Percentiles rank a stretch among this genome's conserved stretches.
Conservation (phyloP, 2,329 filamentous ascomycete genomes). For the Colletotrichum abscissum region DNA sequence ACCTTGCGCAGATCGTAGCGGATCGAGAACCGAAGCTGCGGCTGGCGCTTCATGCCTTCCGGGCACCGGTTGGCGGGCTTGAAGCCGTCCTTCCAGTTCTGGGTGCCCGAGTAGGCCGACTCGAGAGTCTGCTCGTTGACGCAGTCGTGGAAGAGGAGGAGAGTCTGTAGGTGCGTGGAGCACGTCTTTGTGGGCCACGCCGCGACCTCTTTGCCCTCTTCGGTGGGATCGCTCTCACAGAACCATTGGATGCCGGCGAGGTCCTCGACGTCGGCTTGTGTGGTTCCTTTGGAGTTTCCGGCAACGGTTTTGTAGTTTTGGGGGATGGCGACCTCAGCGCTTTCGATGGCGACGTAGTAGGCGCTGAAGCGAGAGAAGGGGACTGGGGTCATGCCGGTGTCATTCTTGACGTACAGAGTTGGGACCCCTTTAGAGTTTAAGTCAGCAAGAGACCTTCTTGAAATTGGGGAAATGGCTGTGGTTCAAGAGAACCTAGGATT, state of each 20-base stretch:
- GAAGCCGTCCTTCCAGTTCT: conserved; percentile 31
- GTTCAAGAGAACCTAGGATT: not conserved
- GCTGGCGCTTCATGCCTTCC: conserved; percentile 55
- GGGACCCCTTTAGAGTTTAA: conserved; percentile 45
- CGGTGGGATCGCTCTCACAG: conserved; percentile 45
- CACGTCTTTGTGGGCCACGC: conserved; percentile 44
- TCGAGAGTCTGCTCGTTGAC: conserved; percentile 39
- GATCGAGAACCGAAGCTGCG: conserved; percentile 58
- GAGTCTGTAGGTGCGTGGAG: conserved; percentile 42
- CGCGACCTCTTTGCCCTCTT: conserved; percentile 37
- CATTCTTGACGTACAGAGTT: conserved; percentile 50
- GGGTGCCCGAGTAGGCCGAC: conserved; percentile 37
- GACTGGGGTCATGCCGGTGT: conserved; percentile 46
- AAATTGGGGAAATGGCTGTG: no score
- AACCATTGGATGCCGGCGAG: conserved; percentile 39
- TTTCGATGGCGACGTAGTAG: conserved; percentile 55
- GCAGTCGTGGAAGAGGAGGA: conserved; percentile 41
- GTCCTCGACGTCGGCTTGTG: conserved; percentile 34
- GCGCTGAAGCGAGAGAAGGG: conserved; percentile 53
- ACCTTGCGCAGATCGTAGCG: conserved; percentile 57
- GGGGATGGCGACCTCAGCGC: conserved; percentile 56
- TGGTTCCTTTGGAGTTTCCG: conserved; percentile 50
- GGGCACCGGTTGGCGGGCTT: conserved; percentile 50
- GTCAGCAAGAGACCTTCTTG: not conserved
- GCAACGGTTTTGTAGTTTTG: conserved; percentile 55